Conservation (phyloP, 1,284 basidiomycete species). For the Apiotrichum porosum region DNA sequence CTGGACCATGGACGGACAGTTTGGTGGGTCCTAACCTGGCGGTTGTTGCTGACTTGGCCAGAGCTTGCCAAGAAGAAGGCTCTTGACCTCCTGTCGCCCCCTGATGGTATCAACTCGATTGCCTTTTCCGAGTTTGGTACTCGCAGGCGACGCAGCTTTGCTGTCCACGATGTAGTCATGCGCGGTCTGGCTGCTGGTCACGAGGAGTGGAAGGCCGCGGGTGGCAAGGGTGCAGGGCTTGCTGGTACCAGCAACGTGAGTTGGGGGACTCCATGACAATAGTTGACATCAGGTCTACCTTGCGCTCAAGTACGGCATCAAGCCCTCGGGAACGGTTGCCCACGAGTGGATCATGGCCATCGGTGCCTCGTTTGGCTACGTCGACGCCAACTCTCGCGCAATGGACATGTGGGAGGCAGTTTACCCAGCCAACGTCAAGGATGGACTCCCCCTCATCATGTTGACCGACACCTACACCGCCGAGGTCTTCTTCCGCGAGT, state of each 20-base stretch:
- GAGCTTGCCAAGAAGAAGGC: conserved; percentile 69
- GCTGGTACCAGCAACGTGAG: conserved; percentile 82
- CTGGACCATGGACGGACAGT: conserved; percentile 79
- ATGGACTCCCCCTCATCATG: conserved; percentile 60
- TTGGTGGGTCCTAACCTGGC: conserved; percentile 46
- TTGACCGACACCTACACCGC: conserved; percentile 91
- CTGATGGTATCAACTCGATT: conserved; percentile 55
- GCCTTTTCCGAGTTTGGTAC: conserved; percentile 91
- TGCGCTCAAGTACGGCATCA: conserved; percentile 65
- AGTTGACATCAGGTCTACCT: conserved; percentile 62
- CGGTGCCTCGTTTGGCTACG: conserved; percentile 75
- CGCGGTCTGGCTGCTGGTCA: conserved; percentile 63
- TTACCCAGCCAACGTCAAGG: conserved; percentile 55
- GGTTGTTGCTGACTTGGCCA: conserved; percentile 25
- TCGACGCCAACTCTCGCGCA: conserved; percentile 64
- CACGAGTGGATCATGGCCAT: conserved; percentile 97
- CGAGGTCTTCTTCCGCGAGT: conserved; percentile 73
- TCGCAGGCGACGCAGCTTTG: conserved; percentile 73
- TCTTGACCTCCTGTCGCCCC: conserved; percentile 56
- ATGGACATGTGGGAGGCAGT: conserved; percentile 78
- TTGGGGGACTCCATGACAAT: not conserved
- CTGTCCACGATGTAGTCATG: conserved; percentile 74
- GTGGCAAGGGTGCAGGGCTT: conserved; percentile 55
- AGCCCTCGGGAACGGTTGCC: conserved; percentile 77
- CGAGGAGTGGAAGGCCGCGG: conserved; percentile 51